Evolutionary conservation across 805 yeast species (phyloP), one percentile per base, ranked within the genome.

Genomic region (Nakazawaea anatomiae): DNA sequence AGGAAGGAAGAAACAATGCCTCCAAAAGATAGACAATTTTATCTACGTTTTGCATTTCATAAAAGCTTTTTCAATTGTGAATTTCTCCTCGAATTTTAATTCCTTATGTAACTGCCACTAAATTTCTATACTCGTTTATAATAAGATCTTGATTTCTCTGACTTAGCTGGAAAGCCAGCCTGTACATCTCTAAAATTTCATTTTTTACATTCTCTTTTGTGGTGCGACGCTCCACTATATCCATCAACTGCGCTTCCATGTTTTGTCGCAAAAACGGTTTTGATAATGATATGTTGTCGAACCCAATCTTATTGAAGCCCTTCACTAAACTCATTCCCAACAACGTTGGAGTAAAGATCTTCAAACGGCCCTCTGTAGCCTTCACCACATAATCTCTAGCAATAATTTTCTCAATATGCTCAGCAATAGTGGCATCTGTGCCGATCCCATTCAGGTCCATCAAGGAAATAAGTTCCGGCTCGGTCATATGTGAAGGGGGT

Each of bases 371-470:
- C 42, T 65, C 69, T 48, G 64, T 68, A 14, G 56, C 57, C 56
- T 76, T 82, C 14, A 66, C 68, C 4, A 88, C 79, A 60, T 91
- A 95, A 18, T 82, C 80, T 48, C 99, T 69, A 9, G 66, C 65
- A 31, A 77, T 68, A 42, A 94, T 82, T 61, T 87, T 91, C 52
- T 87, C 90, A 39, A 94, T 94, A 66, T 94, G 99, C 42, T 94
- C 99, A 0, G 98, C 99, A 67, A 94, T 95, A 0, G 99, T 94
- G 0, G 99, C 99, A 71, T 94, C 99, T 0, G 99, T 94, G 2
- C 99, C 99, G 43, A 94, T 94, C 0, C 98, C 98, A 65, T 94
- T 94, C 9, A 83, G 87, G 70, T 95, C 98, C 99, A 94, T 94
- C 44, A 94, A 70, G 8, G 89, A 85, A 67, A 94, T 89, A 27